Percentiles rank a stretch among this genome's conserved stretches.
phyloP scores from a whole-genome alignment of 192 early-diverging fungal genomes.

The Entomortierella beljakovae region DNA sequence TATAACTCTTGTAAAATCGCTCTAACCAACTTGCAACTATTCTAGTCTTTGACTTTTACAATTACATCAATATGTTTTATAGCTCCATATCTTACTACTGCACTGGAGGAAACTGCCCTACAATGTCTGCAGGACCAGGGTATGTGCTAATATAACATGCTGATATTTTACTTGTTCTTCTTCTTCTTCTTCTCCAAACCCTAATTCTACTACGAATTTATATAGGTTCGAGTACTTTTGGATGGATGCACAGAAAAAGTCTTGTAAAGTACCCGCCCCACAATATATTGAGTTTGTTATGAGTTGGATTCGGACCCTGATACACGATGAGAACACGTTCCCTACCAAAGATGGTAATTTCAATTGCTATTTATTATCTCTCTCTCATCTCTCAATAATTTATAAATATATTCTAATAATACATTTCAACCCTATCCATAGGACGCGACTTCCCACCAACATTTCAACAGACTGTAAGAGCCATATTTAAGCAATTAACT shows the following conservation, averaged over 20 bases:
- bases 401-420: no score
- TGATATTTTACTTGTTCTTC: not conserved
- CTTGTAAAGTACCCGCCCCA: slow-evolving; percentile 87
- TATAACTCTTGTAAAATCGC: not conserved
- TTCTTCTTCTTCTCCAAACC: not conserved
- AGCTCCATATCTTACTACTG: slow-evolving; percentile 91
- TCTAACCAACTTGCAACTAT: not conserved
- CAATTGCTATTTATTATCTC: not conserved
- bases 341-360: slow-evolving; percentile 89
- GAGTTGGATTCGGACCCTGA: slow-evolving; percentile 84
- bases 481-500: slow-evolving; percentile 88
- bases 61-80: slow-evolving; percentile 92
- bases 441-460: slow-evolving; percentile 89
- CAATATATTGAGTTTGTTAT: slow-evolving; percentile 96
- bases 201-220: not conserved
- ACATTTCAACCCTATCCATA: slow-evolving; percentile 8
- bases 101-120: slow-evolving; percentile 81
- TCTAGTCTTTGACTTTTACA: slow-evolving; percentile 92
- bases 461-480: slow-evolving; percentile 72
- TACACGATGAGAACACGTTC: slow-evolving; percentile 93
- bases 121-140: slow-evolving; percentile 87
- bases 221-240: slow-evolving; percentile 86
- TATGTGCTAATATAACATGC: slow-evolving; percentile 33
- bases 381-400: not conserved
- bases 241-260: slow-evolving; percentile 87